Percentiles rank a stretch among this genome's conserved stretches.
Conservation (phyloP, 192 early-diverging fungal species). For the Linnemannia elongata region DNA sequence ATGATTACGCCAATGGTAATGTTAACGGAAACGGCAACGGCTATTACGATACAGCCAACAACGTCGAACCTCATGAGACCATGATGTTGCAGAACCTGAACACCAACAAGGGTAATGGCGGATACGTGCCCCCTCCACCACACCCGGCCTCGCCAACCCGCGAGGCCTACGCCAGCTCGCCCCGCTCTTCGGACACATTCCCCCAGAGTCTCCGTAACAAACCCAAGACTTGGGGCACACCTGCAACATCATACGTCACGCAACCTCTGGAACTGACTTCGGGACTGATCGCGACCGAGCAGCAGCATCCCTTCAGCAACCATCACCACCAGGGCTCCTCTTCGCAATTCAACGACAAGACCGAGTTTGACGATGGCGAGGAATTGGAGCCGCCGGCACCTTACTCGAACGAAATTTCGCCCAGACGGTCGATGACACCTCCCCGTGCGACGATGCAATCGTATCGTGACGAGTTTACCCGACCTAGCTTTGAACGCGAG, state of each 20-base stretch:
- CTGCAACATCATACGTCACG: background rate
- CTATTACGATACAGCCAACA: background rate
- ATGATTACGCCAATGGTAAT: conserved; percentile 1
- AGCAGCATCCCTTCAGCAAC: background rate
- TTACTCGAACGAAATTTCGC: conserved; percentile 14
- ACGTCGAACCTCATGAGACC: background rate
- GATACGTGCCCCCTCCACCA: conserved; percentile 43
- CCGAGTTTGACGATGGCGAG: conserved; percentile 46
- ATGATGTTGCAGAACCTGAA: conserved; percentile 35
- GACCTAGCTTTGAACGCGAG: conserved; percentile 46
- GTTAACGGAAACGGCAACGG: conserved; percentile 12
- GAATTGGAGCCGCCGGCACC: conserved; percentile 37
- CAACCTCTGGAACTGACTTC: conserved; percentile 18
- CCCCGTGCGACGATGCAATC: conserved; percentile 45
- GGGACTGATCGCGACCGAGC: background rate
- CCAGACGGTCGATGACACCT: conserved; percentile 43
- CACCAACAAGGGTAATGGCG: no score
- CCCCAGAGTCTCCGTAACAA: conserved; percentile 49
- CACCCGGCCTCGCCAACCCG: conserved; percentile 12
- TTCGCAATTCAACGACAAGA: conserved; percentile 26
- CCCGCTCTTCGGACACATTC: conserved; percentile 36
- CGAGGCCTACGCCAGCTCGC: background rate
- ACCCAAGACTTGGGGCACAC: conserved; percentile 31
- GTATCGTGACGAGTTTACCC: conserved; percentile 44
- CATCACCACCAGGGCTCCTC: background rate